Evolutionary conservation across 176 grass and related monocot species (phyloP).

Genomic region (Eragrostis nindensis): DNA sequence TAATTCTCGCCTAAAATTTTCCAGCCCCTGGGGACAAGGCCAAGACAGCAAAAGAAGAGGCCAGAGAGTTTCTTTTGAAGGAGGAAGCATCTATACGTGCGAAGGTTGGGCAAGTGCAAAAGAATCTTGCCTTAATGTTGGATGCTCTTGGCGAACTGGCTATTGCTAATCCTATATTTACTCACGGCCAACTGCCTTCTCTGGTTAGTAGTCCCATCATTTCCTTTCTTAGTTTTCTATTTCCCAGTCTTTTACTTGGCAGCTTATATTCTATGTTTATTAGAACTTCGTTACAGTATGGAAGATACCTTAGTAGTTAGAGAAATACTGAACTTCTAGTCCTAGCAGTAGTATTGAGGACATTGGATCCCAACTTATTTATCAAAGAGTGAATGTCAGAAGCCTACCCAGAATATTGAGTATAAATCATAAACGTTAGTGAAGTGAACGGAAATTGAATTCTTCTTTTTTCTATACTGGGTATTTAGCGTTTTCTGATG

Average conservation of each 20-base stretch:
- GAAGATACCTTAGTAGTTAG: not conserved
- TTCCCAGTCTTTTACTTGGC: slow-evolving; percentile 8
- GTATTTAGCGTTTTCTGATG: not conserved
- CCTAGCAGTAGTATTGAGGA: not conserved
- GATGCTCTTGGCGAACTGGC: slow-evolving; percentile 85
- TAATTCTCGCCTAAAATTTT: not conserved
- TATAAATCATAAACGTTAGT: not conserved
- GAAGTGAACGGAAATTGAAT: not conserved
- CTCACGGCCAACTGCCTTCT: slow-evolving; percentile 85
- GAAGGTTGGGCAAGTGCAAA: slow-evolving; percentile 78
- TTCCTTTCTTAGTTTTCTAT: slow-evolving; percentile 8
- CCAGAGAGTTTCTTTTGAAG: slow-evolving; percentile 77
- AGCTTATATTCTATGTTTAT: not conserved
- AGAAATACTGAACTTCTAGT: not conserved
- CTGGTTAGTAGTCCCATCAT: slow-evolving; percentile 63
- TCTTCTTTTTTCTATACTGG: not conserved
- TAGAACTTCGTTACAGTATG: slow-evolving; percentile 19
- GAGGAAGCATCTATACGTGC: slow-evolving; percentile 82
- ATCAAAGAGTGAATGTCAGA: not conserved
- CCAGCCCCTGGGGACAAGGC: slow-evolving; percentile 71
- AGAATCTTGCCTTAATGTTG: slow-evolving; percentile 81
- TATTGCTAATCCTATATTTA: slow-evolving; percentile 92
- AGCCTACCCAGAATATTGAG: slow-evolving; percentile 15
- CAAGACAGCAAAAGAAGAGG: slow-evolving; percentile 97
- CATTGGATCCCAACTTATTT: slow-evolving; percentile 1